These are phyloP conservation scores for Piper betle DNA, from an alignment of 164 flowering plant genomes.

Conservation along the genomic window DNA sequence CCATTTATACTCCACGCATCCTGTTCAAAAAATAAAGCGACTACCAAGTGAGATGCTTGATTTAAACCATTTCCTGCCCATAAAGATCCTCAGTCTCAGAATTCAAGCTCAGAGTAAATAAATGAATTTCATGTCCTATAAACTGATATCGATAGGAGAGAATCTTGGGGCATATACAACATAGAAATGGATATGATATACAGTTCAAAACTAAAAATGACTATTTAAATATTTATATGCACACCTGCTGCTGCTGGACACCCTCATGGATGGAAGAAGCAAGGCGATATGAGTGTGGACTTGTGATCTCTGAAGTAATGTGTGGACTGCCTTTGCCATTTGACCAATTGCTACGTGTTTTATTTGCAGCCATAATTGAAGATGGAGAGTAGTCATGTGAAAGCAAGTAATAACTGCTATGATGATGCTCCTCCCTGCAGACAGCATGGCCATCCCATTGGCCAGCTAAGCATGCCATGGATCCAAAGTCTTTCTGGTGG, in stretches of 20 bases:
- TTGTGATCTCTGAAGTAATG: slow-evolving; percentile 15
- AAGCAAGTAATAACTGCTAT: slow-evolving; percentile 34
- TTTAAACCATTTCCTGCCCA: no score
- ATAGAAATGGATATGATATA: no score
- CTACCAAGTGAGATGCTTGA: no score
- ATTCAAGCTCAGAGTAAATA: no score
- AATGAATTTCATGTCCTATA: no score
- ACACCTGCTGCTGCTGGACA: slow-evolving; percentile 32
- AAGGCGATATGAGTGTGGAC: slow-evolving; percentile 11
- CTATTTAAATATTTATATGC: not conserved
- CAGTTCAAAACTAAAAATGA: no score
- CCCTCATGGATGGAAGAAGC: slow-evolving; percentile 13
- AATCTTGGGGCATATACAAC: no score
- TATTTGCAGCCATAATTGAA: slow-evolving; percentile 20
- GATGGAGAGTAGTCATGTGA: slow-evolving; percentile 40
- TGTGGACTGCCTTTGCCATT: slow-evolving; percentile 18
- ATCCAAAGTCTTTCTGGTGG: slow-evolving; percentile 23
- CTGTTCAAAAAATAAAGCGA: no score
- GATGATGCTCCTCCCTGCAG: slow-evolving; percentile 52
- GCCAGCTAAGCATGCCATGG: slow-evolving; percentile 16
- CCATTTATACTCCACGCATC: no score
- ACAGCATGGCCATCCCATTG: slow-evolving; percentile 27
- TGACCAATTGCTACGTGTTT: slow-evolving; percentile 20
- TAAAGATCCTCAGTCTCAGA: no score
- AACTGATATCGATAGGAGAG: no score